Evolutionary conservation across 1,139 yeast species (phyloP).

Genomic region (Kodamaea plutei): DNA sequence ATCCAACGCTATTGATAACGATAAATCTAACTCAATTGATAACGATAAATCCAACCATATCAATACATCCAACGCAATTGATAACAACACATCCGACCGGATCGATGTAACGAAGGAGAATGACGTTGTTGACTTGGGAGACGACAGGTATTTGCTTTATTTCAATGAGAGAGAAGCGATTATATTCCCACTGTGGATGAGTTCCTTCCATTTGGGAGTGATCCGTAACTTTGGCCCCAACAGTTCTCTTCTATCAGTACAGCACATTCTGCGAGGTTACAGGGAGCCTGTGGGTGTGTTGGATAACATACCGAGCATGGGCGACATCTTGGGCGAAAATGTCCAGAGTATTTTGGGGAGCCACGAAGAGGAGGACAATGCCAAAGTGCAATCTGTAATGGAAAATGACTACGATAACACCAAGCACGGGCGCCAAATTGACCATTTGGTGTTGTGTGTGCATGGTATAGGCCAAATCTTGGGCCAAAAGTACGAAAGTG

Average conservation of each 20-base stretch:
- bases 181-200: constrained; percentile 34
- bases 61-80: constrained; percentile 3
- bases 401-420: constrained; percentile 48
- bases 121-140: constrained; percentile 29
- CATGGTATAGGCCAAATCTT: constrained; percentile 94
- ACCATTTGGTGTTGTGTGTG: constrained; percentile 77
- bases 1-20: too few species aligned
- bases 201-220: constrained; percentile 33
- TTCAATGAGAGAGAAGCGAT: constrained; percentile 33
- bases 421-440: constrained; percentile 45
- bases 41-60: constrained; percentile 3
- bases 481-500: constrained; percentile 73
- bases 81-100: constrained; percentile 6
- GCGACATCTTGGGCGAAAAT: too few species aligned
- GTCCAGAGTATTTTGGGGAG: neutral
- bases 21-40: constrained; percentile 10
- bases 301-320: constrained; percentile 22
- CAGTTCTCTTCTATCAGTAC: constrained; percentile 32
- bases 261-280: constrained; percentile 37
- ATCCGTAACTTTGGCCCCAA: constrained; percentile 36
- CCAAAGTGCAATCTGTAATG: constrained; percentile 42
- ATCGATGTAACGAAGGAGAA: constrained; percentile 19
- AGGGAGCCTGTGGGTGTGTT: constrained; percentile 38
- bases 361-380: constrained; percentile 1
- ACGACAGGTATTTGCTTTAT: constrained; percentile 31